Evolutionary conservation across 441 rosid genomes (phyloP), one percentile per base, ranked within the genome.

Genomic region (Adansonia grandidieri): DNA sequence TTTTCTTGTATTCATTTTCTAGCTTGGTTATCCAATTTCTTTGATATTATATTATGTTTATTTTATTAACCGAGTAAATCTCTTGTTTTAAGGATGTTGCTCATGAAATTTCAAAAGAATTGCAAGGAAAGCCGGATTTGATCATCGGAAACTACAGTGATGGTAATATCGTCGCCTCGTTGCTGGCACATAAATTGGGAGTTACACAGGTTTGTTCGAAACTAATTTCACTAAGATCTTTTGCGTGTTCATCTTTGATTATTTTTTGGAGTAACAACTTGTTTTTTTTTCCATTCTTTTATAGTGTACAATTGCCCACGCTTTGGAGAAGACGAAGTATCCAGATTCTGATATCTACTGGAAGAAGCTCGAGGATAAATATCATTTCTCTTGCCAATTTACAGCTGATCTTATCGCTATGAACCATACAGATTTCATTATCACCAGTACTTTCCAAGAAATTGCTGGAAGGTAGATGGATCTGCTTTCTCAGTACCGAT

Each of bases 91-190:
- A 95, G 98, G 99, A 96, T 84, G 98, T 93, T 80, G 97, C 97
- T 0, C 81, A 84, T 77, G 98, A 94, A 83, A 92, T 96, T 82
- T 83, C 88, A 0, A 88, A 90, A 77, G 99, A 96, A 85, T 78
- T 96, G 76, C 91, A 96, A 50, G 98, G 97, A 14, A 96, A 96
- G 82, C 98, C 98, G 10, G 98, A 96, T 82, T 85, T 96, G 77
- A 92, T 96, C 83, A 93, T 96, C 37, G 99, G 99, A 37, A 96
- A 96, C 75, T 96, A 96, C 82, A 96, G 99, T 83, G 99, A 96
- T 79, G 99, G 99, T 8, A 96, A 95, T 89, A 89, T 95, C 54
- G 98, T 95, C 22, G 98, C 98, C 57, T 92, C 98, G 9, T 80
- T 95, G 87, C 80, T 95, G 77, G 91, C 98, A 0, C 98, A 93